Conservation (phyloP, 495 filamentous ascomycete genomes). For the Xylaria venustula region DNA sequence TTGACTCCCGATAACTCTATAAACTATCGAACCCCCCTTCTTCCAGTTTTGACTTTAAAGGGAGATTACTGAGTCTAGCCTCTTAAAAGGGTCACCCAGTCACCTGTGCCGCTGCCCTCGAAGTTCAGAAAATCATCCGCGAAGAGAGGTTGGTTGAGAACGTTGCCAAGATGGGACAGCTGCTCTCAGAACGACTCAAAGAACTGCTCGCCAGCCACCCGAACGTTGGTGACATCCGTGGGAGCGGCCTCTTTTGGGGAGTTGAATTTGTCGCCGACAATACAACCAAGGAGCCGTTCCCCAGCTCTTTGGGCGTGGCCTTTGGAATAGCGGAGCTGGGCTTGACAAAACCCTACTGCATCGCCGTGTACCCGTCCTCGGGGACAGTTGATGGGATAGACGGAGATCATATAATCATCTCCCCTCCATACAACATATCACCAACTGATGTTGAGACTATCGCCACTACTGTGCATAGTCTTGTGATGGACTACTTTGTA, state of each 20-base stretch:
- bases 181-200: slow-evolving; percentile 47
- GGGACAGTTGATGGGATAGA: slow-evolving; percentile 65
- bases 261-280: slow-evolving; percentile 59
- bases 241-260: slow-evolving; percentile 62
- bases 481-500: slow-evolving; percentile 36
- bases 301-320: slow-evolving; percentile 37
- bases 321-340: slow-evolving; percentile 55
- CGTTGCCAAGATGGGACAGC: slow-evolving; percentile 47
- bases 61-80: no score
- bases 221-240: slow-evolving; percentile 64
- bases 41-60: no score
- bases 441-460: slow-evolving; percentile 62
- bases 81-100: slow-evolving; percentile 61
- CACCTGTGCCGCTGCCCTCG: slow-evolving; percentile 58
- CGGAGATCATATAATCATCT: slow-evolving; percentile 75
- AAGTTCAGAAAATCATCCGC: slow-evolving; percentile 58
- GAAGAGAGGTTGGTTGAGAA: slow-evolving; percentile 56
- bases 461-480: slow-evolving; percentile 35
- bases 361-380: slow-evolving; percentile 68
- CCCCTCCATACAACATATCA: slow-evolving; percentile 71
- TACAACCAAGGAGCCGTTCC: slow-evolving; percentile 46
- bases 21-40: no score
- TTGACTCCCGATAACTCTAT: no score
- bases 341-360: slow-evolving; percentile 42
- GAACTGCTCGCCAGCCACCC: slow-evolving; percentile 45